Base-by-base conservation (phyloP, 306 rosid species). In the Mimosa pudica region DNA sequence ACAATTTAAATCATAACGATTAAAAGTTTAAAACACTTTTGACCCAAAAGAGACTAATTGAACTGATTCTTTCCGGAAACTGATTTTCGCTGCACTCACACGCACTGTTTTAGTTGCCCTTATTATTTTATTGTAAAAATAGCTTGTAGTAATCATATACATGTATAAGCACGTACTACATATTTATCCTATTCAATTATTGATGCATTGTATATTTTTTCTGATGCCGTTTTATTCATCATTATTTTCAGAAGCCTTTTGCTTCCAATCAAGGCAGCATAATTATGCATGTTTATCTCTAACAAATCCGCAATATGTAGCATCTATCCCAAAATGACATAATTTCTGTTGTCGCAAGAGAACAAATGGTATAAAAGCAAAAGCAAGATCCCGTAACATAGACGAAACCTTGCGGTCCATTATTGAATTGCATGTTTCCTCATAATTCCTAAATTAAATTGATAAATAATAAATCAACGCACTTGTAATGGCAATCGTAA, bases 321-420 rank as follows among this genome's bases (percentile, higher is more conserved):
- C 68, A 11, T 24, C 30, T 24, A 24, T 62, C 68, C 68, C 68
- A 12, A 62, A 62, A 62, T n/a, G 68, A 62, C 68, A 42, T 32
- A 12, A 30, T 32, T 32, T 12, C 67, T 62, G 68, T 62, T 30
- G 42, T 62, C 13, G 12, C n/a, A 32, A 5, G 42, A 62, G 42
- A 4, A 62, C 11, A 62, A 62, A 12, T 62, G 32, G 42, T 62
- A 32, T 32, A 62, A 24, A 24, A 62, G 44, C 44, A 62, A 62
- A 62, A 62, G 68, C 68, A 62, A 62, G 42, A 33, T 62, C 41
- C 30, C 68, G 42, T 62, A 62, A 62, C 41, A 62, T 12, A 32
- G 11, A 62, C 42, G 68, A 10, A 62, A 62, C 68, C 42, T 62
- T 55, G 68, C 6, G 68, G 17, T 32, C 68, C 42, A 32, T 62